A percentile compares a stretch with the other conserved stretches of the same genome.
phyloP scores from a whole-genome alignment of 306 rosid species.

The Acacia melanoxylon region DNA sequence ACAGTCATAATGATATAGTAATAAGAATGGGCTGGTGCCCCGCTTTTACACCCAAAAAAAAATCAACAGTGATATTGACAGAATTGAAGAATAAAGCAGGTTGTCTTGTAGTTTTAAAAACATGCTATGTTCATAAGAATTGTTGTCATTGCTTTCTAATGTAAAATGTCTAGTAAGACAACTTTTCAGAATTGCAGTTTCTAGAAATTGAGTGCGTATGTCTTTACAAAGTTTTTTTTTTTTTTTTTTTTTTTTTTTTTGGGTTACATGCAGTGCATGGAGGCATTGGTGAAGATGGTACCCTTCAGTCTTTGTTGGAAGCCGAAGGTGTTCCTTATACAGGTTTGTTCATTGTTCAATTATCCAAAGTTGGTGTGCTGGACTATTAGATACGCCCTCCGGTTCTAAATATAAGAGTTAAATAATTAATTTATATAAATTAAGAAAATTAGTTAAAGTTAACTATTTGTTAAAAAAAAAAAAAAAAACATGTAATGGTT shows the following conservation, averaged over 20 bases:
- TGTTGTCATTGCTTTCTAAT: conserved; percentile 8
- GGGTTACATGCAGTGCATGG: conserved; percentile 88
- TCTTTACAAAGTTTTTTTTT: conserved; percentile 28
- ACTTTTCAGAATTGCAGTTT: conserved; percentile 6
- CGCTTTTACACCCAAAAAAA: no score
- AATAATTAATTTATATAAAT: not conserved
- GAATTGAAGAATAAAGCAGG: not conserved
- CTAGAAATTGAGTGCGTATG: conserved; percentile 15
- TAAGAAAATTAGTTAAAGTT: not conserved
- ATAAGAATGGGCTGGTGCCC: no score
- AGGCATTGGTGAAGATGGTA: conserved; percentile 98
- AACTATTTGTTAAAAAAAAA: not conserved
- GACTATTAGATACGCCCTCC: not conserved
- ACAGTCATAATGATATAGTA: no score
- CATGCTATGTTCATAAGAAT: not conserved
- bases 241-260: no score
- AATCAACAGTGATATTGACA: not conserved
- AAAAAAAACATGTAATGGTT: not conserved
- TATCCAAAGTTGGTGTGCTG: conserved; percentile 1
- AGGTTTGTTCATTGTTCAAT: conserved; percentile 49
- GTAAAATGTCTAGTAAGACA: not conserved
- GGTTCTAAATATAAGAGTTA: not conserved
- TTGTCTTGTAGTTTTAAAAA: not conserved
- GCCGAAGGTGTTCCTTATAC: conserved; percentile 85
- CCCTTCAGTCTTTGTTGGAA: conserved; percentile 83